These are phyloP conservation scores for Byssothecium circinans DNA, from an alignment of 2,329 filamentous ascomycete species.

Conservation along the genomic window DNA sequence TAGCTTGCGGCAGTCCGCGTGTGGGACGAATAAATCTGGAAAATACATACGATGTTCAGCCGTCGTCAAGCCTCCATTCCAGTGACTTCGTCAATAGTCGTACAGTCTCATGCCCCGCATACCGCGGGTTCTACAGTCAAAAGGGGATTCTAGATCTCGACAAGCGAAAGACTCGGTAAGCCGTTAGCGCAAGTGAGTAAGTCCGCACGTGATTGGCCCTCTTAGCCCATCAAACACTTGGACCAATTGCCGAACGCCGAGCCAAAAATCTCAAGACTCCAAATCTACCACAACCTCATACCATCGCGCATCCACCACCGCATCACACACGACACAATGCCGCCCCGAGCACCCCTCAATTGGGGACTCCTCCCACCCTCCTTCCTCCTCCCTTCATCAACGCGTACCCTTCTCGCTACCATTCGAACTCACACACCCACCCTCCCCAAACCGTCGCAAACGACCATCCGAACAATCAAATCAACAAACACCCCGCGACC, in stretches of 20 bases:
- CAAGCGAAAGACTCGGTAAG: not conserved
- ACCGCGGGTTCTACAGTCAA: too few species aligned
- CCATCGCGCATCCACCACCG: constrained; percentile 8
- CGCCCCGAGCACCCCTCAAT: constrained; percentile 37
- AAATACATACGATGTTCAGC: too few species aligned
- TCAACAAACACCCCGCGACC: constrained; percentile 57
- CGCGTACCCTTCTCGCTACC: constrained; percentile 24
- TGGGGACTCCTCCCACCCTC: constrained; percentile 34
- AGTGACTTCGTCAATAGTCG: too few species aligned
- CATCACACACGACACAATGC: constrained; percentile 27
- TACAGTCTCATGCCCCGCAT: too few species aligned
- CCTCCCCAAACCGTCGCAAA: constrained; percentile 20
- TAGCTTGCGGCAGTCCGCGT: too few species aligned
- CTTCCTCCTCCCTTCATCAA: constrained; percentile 33
- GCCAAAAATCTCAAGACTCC: constrained; percentile 23
- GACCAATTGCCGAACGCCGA: constrained; percentile 1
- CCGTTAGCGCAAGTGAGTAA: not conserved
- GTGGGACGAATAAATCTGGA: too few species aligned
- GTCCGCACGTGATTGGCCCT: constrained; percentile 3
- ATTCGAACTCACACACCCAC: constrained; percentile 7
- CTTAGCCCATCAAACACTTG: constrained; percentile 1
- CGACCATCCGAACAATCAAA: constrained; percentile 50
- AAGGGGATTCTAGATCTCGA: too few species aligned
- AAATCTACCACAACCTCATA: constrained; percentile 3
- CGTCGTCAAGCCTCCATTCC: too few species aligned